Evolutionary conservation across 768 basidiomycete genomes (phyloP).

Genomic region (Kwoniella sp.): DNA sequence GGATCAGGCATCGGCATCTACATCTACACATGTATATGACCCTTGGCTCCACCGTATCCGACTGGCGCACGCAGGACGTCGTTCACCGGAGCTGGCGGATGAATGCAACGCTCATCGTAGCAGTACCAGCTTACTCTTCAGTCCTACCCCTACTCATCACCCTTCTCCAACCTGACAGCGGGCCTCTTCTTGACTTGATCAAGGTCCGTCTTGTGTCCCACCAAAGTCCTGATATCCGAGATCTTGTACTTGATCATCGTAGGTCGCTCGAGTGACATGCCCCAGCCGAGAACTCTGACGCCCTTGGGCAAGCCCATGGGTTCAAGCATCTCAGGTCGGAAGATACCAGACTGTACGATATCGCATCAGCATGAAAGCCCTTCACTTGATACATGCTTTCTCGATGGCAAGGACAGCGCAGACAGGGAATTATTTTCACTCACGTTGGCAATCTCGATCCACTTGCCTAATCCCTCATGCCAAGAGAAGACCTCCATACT

Average conservation of each 20-base stretch:
- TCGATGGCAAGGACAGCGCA: neutral
- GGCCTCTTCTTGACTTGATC: conserved; percentile 85
- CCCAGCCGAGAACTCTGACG: conserved; percentile 96
- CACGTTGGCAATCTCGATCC: conserved; percentile 94
- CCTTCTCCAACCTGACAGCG: conserved; percentile 80
- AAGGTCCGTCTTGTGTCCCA: conserved; percentile 94
- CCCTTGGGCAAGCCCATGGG: conserved; percentile 98
- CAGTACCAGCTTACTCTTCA: too few species aligned
- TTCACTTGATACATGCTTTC: neutral
- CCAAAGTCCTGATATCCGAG: conserved; percentile 92
- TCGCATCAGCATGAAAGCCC: neutral
- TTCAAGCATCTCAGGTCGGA: conserved; percentile 98
- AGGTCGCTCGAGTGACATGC: conserved; percentile 87
- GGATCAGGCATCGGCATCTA: too few species aligned
- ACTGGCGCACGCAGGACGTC: too few species aligned
- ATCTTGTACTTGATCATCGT: conserved; percentile 99
- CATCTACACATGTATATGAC: neutral
- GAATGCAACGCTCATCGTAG: neutral
- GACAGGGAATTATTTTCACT: conserved; percentile 5
- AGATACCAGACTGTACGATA: conserved; percentile 78
- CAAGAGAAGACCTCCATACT: conserved; percentile 94
- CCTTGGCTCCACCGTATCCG: neutral
- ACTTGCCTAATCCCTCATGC: conserved; percentile 87
- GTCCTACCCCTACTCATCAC: conserved; percentile 34
- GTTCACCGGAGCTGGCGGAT: too few species aligned